These are phyloP conservation scores for Rosa rugosa DNA, from an alignment of 306 rosid species.

Conservation along the genomic window DNA sequence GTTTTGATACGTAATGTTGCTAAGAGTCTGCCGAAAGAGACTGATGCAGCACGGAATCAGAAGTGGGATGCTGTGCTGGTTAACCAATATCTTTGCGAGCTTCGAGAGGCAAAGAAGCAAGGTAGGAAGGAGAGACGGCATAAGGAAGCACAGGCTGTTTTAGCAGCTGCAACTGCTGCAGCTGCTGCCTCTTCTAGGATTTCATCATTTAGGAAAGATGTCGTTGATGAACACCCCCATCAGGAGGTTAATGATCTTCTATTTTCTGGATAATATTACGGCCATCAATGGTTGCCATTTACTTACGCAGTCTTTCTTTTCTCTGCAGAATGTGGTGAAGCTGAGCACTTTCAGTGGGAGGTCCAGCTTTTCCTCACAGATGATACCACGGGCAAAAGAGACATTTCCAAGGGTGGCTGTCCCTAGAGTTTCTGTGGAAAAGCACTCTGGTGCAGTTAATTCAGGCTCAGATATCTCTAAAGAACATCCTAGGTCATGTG, in stretches of 20 bases:
- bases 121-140: slow-evolving; percentile 94
- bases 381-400: slow-evolving; percentile 82
- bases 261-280: slow-evolving; percentile 5
- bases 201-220: slow-evolving; percentile 85
- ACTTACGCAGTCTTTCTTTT: slow-evolving; percentile 9
- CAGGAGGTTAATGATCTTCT: slow-evolving; percentile 56
- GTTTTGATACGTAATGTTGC: slow-evolving; percentile 55
- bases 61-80: slow-evolving; percentile 90
- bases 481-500: slow-evolving; percentile 84
- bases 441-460: slow-evolving; percentile 53
- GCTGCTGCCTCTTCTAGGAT: slow-evolving; percentile 93
- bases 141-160: slow-evolving; percentile 96
- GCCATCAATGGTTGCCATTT: background rate
- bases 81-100: slow-evolving; percentile 70
- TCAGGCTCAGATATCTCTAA: slow-evolving; percentile 58
- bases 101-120: slow-evolving; percentile 92
- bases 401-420: slow-evolving; percentile 71
- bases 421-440: slow-evolving; percentile 64
- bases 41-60: slow-evolving; percentile 56
- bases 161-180: slow-evolving; percentile 99
- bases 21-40: slow-evolving; percentile 74
- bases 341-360: slow-evolving; percentile 47
- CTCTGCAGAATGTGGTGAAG: slow-evolving; percentile 55
- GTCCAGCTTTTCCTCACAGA: slow-evolving; percentile 59
- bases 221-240: slow-evolving; percentile 60